Percentiles rank a stretch among this genome's conserved stretches.
These are phyloP conservation scores for Penicillium sp. DNA, from an alignment of 2,329 filamentous ascomycete genomes.

Conservation along the genomic window DNA sequence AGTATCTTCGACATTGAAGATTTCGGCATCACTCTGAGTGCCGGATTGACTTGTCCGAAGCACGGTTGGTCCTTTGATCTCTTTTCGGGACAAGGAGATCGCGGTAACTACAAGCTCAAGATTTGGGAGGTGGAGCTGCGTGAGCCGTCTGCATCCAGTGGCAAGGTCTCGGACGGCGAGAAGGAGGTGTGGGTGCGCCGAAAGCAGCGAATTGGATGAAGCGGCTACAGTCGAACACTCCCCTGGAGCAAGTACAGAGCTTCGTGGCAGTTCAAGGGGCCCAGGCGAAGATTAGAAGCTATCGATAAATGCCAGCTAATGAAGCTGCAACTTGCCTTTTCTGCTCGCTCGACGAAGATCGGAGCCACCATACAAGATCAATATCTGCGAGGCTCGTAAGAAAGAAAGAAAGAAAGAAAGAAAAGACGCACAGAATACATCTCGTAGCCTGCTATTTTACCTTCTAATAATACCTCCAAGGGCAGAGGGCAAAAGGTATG, in stretches of 20 bases:
- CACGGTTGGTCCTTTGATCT: constrained; percentile 73
- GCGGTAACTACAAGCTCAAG: constrained; percentile 62
- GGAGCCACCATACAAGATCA: too few species aligned
- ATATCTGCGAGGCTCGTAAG: too few species aligned
- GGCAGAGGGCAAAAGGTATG: too few species aligned
- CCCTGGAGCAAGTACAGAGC: background rate
- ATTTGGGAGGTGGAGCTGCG: constrained; percentile 66
- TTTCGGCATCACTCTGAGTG: constrained; percentile 55
- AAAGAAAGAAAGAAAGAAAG: too few species aligned
- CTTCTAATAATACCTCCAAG: too few species aligned
- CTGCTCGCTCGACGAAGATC: too few species aligned
- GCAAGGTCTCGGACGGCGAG: constrained; percentile 13
- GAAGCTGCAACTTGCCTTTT: too few species aligned
- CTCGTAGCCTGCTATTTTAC: too few species aligned
- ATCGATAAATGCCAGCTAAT: background rate
- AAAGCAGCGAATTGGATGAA: constrained; percentile 35
- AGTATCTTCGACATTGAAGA: constrained; percentile 71
- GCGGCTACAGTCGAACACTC: background rate
- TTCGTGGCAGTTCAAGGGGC: too few species aligned
- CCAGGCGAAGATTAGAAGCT: background rate
- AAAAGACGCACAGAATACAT: too few species aligned
- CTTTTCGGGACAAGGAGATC: constrained; percentile 62
- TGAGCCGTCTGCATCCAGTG: constrained; percentile 13
- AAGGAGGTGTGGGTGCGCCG: constrained; percentile 40
- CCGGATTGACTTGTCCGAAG: constrained; percentile 67